Evolutionary conservation across 1,139 yeast species (phyloP), one percentile per base, ranked within the genome.

Genomic region (Kodamaea ohmeri): DNA sequence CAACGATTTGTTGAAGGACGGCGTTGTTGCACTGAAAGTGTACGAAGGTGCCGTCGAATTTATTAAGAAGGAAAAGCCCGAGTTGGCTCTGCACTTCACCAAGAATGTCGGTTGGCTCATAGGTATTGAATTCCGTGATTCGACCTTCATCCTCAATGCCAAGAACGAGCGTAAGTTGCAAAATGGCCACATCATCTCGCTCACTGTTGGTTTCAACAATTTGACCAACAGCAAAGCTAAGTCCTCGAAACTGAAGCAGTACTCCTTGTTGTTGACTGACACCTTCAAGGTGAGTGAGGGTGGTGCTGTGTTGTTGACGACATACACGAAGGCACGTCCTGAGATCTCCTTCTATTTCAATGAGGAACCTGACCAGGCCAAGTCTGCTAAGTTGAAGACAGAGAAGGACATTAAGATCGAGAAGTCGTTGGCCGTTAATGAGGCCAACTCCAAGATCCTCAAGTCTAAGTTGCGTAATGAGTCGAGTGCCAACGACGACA

Each of bases 111-210:
- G 98, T 39, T 87, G 95, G 78, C 71, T 88, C 42, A 82, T 86
- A 46, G 98, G 98, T 41, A 76, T 92, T 49, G 97, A 89, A 56
- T 88, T 87, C 56, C 77, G 96, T 60, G 97, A 90, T 58, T 76
- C 92, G 0, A 67, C 83, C 1, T 78, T 86, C 47, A 71, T 89
- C 21, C 67, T 92, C 42, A 87, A 85, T 53, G 70, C 75, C 19
- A 90, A 87, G 54, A 85, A 80, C 58, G 87, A 82, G 32, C 73
- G 95, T 49, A 65, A 61, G 20, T 66, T 92, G 42, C 73, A 72
- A 42, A 83, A 80, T 46, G 92, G 92, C 27, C 83, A 88, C 57
- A 80, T 89, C 12, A 73, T 89, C 41, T 82, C 88, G 33, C 64
- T 92, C 41, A 78, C 86, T 3, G 65, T 90, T 44, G 97, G 97